phyloP scores from a whole-genome alignment of 306 rosid species.

The Neltuma alba region DNA sequence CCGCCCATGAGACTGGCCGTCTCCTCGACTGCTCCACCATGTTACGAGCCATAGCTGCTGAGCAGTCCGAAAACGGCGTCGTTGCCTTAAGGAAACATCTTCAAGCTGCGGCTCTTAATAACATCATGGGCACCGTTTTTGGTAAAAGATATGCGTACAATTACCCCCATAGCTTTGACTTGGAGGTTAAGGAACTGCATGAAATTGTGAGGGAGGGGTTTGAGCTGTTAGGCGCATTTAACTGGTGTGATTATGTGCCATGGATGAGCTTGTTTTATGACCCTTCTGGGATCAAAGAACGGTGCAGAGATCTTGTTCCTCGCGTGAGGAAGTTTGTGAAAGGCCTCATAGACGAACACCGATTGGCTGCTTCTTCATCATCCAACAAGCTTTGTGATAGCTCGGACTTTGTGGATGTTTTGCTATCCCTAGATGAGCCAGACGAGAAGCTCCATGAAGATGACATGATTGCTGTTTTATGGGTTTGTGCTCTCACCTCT shows the following conservation, averaged over 20 bases:
- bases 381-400: constrained; percentile 22
- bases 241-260: constrained; percentile 53
- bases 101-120: constrained; percentile 50
- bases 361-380: constrained; percentile 1
- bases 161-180: neutral
- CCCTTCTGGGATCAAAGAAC: constrained; percentile 34
- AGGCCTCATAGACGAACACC: constrained; percentile 42
- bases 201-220: constrained; percentile 59
- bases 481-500: constrained; percentile 44
- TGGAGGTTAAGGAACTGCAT: constrained; percentile 37
- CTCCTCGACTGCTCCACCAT: constrained; percentile 39
- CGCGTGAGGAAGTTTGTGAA: constrained; percentile 48
- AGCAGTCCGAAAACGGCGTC: constrained; percentile 34
- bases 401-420: constrained; percentile 52
- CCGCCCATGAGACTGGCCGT: constrained; percentile 44
- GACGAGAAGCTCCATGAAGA: constrained; percentile 53
- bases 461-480: constrained; percentile 55
- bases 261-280: constrained; percentile 49
- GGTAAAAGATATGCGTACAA: constrained; percentile 39
- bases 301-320: constrained; percentile 47
- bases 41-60: constrained; percentile 19
- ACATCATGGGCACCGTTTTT: constrained; percentile 50
- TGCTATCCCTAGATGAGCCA: constrained; percentile 46
- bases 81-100: constrained; percentile 47
- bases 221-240: constrained; percentile 54